Base-by-base conservation (phyloP, 768 basidiomycete genomes). In the Lactifluus hygrophoroides region DNA sequence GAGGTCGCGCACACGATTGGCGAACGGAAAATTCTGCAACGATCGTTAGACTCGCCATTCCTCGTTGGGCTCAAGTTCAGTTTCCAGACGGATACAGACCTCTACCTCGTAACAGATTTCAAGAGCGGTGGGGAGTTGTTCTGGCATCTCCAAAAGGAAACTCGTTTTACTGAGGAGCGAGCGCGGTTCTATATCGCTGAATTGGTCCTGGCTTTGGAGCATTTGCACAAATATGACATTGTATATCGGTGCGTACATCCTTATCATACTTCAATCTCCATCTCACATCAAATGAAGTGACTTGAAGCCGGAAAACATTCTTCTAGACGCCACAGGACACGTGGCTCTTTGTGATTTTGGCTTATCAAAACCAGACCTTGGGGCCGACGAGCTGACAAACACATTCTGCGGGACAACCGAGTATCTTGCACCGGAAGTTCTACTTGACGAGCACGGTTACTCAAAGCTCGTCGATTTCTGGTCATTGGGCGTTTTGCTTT, bases 1-100 rank as follows among this genome's bases (percentile, higher is more conserved):
- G 96, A 99, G 72, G 93, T 99, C 45, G 95, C 95, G 9, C 96
- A 99, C 71, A 99, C 96, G 16, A 98, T 99, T 56, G 96, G 96
- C 65, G 96, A 99, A 73, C 87, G 96, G 72, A 98, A 98, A 77
- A 98, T 99, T 69, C 81, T 98, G 34, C 95, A 98, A 68, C 82
- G 88, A 28, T 93, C 90, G 16, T 72, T 94, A 32, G 92, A 96
- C 61, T 93, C 86, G 9, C 96, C 95, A 0, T 99, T 99, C 83
- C 83, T 99, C 44, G 94, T 99, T 62, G 96, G 96, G 30, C 80
- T 99, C 68, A 99, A 99, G 72, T 99, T 99, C 68, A 87, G 86
- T 68, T 99, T 99, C 78, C 96, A 98, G 72, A 97, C 94, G 0
- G 94, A 96, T 65, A 78, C 84, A 32, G 94, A 98, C 66, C 77